These are phyloP conservation scores for Suillus bovinus DNA, from an alignment of 768 basidiomycete genomes.

Conservation along the genomic window DNA sequence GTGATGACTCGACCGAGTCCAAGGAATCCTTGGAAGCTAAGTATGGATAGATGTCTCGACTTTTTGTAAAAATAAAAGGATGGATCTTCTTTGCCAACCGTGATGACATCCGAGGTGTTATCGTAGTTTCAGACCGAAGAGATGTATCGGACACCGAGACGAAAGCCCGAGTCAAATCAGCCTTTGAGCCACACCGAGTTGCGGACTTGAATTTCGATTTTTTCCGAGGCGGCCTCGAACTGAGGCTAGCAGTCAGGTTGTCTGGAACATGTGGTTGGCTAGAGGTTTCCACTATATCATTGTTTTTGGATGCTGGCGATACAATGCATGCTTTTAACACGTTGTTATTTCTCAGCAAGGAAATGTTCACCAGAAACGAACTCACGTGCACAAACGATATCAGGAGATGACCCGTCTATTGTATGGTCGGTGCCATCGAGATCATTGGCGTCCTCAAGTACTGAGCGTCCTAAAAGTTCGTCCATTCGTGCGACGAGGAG, in stretches of 20 bases:
- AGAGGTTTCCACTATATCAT: neutral
- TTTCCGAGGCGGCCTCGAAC: neutral
- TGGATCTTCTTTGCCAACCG: slow-evolving; percentile 23
- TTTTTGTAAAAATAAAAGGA: slow-evolving; percentile 15
- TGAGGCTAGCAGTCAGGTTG: neutral
- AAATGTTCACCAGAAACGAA: neutral
- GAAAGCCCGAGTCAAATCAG: neutral
- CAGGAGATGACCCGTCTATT: too few species aligned
- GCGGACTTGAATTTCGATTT: neutral
- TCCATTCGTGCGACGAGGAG: neutral
- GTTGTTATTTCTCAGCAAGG: neutral
- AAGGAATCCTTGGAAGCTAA: slow-evolving; percentile 24
- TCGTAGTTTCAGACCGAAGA: neutral
- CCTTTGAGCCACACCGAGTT: neutral
- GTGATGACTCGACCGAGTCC: neutral
- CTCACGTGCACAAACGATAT: neutral
- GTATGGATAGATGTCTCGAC: slow-evolving; percentile 29
- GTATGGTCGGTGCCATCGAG: neutral
- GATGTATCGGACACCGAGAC: neutral
- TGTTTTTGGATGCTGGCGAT: neutral
- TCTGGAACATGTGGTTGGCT: neutral
- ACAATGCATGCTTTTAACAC: neutral
- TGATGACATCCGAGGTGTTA: slow-evolving; percentile 20
- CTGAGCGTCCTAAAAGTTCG: slow-evolving; percentile 1
- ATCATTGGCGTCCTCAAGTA: neutral